These are phyloP conservation scores for Kazachstania martiniae DNA, from an alignment of 805 yeast genomes.

Conservation along the genomic window DNA sequence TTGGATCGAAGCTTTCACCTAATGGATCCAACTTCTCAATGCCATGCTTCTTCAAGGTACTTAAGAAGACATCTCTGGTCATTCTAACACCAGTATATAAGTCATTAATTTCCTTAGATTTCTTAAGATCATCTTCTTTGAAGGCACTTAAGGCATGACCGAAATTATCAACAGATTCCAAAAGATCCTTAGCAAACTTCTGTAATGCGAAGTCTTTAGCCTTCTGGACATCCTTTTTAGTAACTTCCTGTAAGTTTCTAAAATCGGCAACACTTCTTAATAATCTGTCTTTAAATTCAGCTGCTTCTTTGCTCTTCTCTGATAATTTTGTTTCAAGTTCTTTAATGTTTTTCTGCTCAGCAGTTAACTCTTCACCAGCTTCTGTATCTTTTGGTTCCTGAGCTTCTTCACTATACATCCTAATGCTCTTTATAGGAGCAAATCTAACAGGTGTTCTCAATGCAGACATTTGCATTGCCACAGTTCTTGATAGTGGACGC, in stretches of 20 bases:
- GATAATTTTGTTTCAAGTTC: slow-evolving; percentile 42
- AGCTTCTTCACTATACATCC: slow-evolving; percentile 21
- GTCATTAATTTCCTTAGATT: slow-evolving; percentile 56
- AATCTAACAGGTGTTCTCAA: no score
- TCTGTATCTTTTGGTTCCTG: slow-evolving; percentile 11
- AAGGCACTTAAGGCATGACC: slow-evolving; percentile 75
- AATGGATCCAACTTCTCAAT: slow-evolving; percentile 69
- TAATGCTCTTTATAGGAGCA: no score
- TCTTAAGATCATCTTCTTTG: slow-evolving; percentile 45
- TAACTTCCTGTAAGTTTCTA: slow-evolving; percentile 83
- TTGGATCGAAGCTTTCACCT: slow-evolving; percentile 83
- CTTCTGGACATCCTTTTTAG: slow-evolving; percentile 76
- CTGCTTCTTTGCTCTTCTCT: slow-evolving; percentile 59
- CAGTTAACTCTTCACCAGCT: slow-evolving; percentile 11
- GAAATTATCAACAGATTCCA: slow-evolving; percentile 85
- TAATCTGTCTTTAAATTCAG: slow-evolving; percentile 73
- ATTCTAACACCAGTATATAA: slow-evolving; percentile 81
- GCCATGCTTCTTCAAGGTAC: slow-evolving; percentile 74
- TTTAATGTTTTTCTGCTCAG: slow-evolving; percentile 22
- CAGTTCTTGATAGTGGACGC: no score
- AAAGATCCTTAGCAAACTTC: slow-evolving; percentile 80
- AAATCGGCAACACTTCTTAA: slow-evolving; percentile 83
- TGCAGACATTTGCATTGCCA: neutral
- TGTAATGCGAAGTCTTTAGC: slow-evolving; percentile 86
- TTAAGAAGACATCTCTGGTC: slow-evolving; percentile 80